phyloP scores from a whole-genome alignment of 2,329 filamentous ascomycete species.

The Aspergillus sp. region DNA sequence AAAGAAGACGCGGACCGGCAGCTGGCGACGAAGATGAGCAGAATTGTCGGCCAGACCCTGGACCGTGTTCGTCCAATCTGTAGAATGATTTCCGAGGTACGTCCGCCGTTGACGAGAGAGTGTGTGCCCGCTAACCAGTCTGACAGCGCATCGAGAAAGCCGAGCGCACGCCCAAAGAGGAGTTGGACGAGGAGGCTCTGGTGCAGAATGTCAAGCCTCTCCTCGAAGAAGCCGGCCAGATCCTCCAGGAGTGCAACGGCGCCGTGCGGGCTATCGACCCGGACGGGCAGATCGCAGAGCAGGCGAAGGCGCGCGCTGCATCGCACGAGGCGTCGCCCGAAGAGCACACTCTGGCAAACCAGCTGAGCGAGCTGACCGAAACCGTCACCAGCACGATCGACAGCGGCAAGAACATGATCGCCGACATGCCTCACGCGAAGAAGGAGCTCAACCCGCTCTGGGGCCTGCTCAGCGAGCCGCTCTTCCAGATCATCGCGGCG shows the following conservation, averaged over 20 bases:
- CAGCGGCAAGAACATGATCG: slow-evolving; percentile 76
- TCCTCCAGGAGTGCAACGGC: slow-evolving; percentile 79
- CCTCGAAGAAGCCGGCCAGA: slow-evolving; percentile 74
- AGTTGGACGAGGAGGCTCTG: slow-evolving; percentile 81
- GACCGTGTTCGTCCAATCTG: slow-evolving; percentile 77
- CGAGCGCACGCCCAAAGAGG: slow-evolving; percentile 71
- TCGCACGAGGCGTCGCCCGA: slow-evolving; percentile 69
- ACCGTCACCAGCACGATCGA: slow-evolving; percentile 77
- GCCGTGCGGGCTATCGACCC: slow-evolving; percentile 80
- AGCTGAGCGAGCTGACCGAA: slow-evolving; percentile 74
- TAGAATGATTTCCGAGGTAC: slow-evolving; percentile 73
- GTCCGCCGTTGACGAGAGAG: slow-evolving; percentile 12
- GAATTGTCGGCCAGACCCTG: slow-evolving; percentile 65
- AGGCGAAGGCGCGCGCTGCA: slow-evolving; percentile 72
- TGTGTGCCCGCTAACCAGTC: slow-evolving; percentile 5
- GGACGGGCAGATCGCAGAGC: slow-evolving; percentile 72
- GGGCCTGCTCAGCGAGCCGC: slow-evolving; percentile 62
- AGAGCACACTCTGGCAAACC: slow-evolving; percentile 74
- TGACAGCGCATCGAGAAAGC: slow-evolving; percentile 64
- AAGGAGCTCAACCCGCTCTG: slow-evolving; percentile 89
- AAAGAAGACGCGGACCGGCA: slow-evolving; percentile 60
- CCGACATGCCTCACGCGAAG: slow-evolving; percentile 88
- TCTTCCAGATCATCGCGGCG: slow-evolving; percentile 86
- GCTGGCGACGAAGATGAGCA: slow-evolving; percentile 65
- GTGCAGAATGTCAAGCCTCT: slow-evolving; percentile 79